Percentiles rank a stretch among this genome's conserved stretches.
phyloP scores from a whole-genome alignment of 306 rosid genomes.

The Ziziphus jujuba region DNA sequence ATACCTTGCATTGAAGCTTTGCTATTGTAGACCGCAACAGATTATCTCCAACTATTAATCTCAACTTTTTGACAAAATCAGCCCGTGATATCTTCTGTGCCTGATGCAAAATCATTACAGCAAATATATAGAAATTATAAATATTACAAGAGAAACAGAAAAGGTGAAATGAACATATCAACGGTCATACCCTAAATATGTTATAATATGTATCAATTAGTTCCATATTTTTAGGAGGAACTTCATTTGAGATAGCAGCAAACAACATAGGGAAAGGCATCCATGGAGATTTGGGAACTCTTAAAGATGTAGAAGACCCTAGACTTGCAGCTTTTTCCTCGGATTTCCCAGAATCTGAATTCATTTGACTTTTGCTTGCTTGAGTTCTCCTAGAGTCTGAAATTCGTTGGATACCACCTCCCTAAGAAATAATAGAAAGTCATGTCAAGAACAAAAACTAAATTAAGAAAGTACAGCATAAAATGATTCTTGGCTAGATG shows the following conservation, averaged over 20 bases:
- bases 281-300: conserved; percentile 75
- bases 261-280: conserved; percentile 76
- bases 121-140: background rate
- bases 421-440: conserved; percentile 21
- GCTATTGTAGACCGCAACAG: conserved; percentile 62
- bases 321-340: conserved; percentile 45
- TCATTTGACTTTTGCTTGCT: conserved; percentile 25
- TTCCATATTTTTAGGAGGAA: conserved; percentile 48
- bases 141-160: background rate
- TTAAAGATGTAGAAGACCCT: conserved; percentile 48
- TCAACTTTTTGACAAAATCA: conserved; percentile 66
- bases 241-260: conserved; percentile 54
- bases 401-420: conserved; percentile 8
- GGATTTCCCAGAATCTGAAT: conserved; percentile 33
- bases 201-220: conserved; percentile 44
- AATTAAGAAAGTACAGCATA: background rate
- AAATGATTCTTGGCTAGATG: no score
- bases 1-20: conserved; percentile 60
- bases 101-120: conserved; percentile 37
- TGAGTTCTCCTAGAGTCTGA: conserved; percentile 20
- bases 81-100: conserved; percentile 63
- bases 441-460: background rate
- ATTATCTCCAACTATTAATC: conserved; percentile 71
- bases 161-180: conserved; percentile 4
- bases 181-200: conserved; percentile 53